Evolutionary conservation across 768 basidiomycete species (phyloP), one percentile per base, ranked within the genome.

Genomic region (Tricholoma sp.): DNA sequence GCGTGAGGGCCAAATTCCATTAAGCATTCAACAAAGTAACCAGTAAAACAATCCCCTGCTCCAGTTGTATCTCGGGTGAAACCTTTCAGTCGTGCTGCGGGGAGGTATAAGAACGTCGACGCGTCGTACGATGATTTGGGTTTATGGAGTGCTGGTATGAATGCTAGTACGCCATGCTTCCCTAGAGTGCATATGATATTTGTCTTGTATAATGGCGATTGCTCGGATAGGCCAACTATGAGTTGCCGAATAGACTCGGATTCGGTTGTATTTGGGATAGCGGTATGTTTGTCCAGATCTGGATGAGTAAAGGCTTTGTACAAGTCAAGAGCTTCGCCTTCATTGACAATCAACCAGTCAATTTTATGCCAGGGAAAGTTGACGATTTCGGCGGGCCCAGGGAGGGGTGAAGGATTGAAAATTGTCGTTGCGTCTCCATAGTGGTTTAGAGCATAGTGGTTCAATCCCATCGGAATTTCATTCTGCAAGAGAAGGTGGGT

Each of bases 1-100:
- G 67, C 63, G 18, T 61, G 27, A 19, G 67, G 56, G 0, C 66
- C 72, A 51, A 70, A 64, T 35, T 72, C 66, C 83, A 85, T 83
- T 39, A 86, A 68, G 0, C 79, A 81, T 11, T 75, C 71, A 12
- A 84, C 79, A 60, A 85, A 75, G 61, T 83, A 86, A 11, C 84
- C 84, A 0, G 83, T 76, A 64, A 84, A 85, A 58, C 83, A 84
- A 60, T 86, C 84, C 0, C 84, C 84, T 0, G 84, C 84, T 9
- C 84, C 84, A 0, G 84, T 86, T 2, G 83, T 84, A 63, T 86
- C 83, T 14, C 69, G 63, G 4, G 73, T 69, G 0, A 66, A 61
- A 4, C 74, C 78, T 34, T 71, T 58, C 12, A 84, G 66, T 46
- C 65, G 67, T 2, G 77, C 77, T 4, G 83, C 83, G 1, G 80